These are phyloP conservation scores for Calonectria henricotiae DNA, from an alignment of 2,329 filamentous ascomycete genomes.

Conservation along the genomic window DNA sequence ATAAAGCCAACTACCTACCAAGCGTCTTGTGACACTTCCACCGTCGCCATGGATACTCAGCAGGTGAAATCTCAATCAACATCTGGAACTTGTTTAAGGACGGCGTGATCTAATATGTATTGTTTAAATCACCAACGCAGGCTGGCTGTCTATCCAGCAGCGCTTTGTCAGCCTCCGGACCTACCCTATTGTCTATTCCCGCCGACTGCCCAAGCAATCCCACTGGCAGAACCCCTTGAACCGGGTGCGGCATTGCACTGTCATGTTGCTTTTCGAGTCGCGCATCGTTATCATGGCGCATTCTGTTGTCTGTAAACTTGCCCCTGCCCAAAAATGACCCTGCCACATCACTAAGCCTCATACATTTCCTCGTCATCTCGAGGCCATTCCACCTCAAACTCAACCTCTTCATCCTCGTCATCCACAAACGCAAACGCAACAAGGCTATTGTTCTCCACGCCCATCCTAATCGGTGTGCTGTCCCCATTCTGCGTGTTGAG, in stretches of 20 bases:
- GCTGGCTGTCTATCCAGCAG: neutral
- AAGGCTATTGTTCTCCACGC: conserved; percentile 65
- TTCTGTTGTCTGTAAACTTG: neutral
- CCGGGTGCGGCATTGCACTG: neutral
- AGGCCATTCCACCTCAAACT: conserved; percentile 66
- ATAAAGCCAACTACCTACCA: neutral
- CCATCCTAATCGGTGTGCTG: conserved; percentile 61
- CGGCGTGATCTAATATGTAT: neutral
- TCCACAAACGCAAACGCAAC: conserved; percentile 68
- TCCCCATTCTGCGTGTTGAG: conserved; percentile 59
- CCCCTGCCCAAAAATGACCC: neutral
- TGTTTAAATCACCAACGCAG: neutral
- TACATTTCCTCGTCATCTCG: conserved; percentile 61
- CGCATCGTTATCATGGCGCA: neutral
- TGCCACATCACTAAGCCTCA: conserved; percentile 33
- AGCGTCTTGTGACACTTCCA: neutral
- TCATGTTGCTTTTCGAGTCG: neutral
- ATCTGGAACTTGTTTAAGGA: neutral
- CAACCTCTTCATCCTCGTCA: conserved; percentile 59
- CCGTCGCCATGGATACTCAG: neutral
- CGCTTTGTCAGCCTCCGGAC: neutral
- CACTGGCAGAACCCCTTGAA: neutral
- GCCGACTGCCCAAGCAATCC: neutral
- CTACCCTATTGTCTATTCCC: neutral
- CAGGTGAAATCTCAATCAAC: neutral